These are phyloP conservation scores for Rhodotorula sp. DNA, from an alignment of 1,284 basidiomycete species.

Conservation along the genomic window DNA sequence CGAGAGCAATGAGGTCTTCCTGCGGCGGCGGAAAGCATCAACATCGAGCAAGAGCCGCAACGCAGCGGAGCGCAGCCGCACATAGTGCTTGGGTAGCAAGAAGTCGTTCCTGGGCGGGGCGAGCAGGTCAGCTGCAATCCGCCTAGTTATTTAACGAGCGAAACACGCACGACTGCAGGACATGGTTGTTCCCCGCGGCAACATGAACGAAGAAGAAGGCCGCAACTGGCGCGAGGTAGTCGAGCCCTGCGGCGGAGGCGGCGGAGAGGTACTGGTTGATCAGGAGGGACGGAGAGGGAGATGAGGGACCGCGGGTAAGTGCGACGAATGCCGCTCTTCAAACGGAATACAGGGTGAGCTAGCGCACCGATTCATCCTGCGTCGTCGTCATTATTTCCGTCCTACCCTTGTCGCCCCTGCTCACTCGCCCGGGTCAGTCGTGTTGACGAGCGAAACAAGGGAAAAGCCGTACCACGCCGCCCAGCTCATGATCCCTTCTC, in stretches of 20 bases:
- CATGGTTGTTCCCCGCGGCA: constrained; percentile 6
- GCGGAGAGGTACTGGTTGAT: background rate
- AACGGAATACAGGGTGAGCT: no score
- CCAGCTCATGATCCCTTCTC: constrained; percentile 3
- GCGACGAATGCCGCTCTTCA: no score
- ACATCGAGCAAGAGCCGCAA: background rate
- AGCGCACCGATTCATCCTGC: background rate
- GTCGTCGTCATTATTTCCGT: background rate
- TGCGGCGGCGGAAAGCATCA: background rate
- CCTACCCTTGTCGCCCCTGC: constrained; percentile 9
- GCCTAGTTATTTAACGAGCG: no score
- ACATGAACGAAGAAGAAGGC: constrained; percentile 23
- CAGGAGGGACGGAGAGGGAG: background rate
- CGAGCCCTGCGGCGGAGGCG: background rate
- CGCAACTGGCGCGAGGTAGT: constrained; percentile 15
- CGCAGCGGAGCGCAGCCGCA: background rate
- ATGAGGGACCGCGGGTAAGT: no score
- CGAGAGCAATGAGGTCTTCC: background rate
- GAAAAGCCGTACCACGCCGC: background rate
- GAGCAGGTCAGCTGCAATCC: no score
- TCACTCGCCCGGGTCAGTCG: background rate
- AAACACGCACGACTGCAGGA: background rate
- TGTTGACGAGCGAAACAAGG: background rate
- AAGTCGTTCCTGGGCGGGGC: background rate
- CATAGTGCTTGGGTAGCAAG: background rate